A percentile compares a stretch with the other conserved stretches of the same genome.
phyloP scores from a whole-genome alignment of 1,284 basidiomycete genomes.

The Laetiporus sulphureus region DNA sequence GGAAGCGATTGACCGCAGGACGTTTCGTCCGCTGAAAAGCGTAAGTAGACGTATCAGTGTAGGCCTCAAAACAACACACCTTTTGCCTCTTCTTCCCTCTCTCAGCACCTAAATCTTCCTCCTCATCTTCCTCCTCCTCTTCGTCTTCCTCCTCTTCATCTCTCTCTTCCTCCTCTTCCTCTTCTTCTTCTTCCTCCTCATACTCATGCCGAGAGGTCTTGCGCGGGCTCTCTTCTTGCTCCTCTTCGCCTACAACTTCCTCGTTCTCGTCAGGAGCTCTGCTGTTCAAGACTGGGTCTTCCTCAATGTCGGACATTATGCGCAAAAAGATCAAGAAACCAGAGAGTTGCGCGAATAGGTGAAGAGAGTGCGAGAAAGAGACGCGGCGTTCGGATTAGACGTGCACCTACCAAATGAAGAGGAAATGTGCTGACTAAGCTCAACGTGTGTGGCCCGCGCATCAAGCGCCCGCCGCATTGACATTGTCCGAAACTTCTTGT shows the following conservation, averaged over 20 bases:
- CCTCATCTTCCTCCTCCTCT: constrained; percentile 33
- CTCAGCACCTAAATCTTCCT: constrained; percentile 32
- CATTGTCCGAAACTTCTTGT: too few relatives aligned
- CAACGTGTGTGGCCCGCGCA: too few relatives aligned
- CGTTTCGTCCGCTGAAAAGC: constrained; percentile 53
- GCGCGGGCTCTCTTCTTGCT: constrained; percentile 21
- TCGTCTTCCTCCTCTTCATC: constrained; percentile 44
- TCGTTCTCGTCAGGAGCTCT: constrained; percentile 25
- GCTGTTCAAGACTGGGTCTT: constrained; percentile 24
- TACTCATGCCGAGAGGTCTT: constrained; percentile 32
- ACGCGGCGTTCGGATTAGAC: too few relatives aligned
- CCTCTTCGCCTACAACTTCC: constrained; percentile 29
- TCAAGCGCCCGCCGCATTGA: too few relatives aligned
- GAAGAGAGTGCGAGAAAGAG: background rate
- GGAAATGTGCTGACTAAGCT: too few relatives aligned
- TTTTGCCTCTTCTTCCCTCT: constrained; percentile 50
- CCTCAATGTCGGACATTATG: constrained; percentile 53
- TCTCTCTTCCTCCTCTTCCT: constrained; percentile 44
- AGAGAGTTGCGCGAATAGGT: constrained; percentile 6
- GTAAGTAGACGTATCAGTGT: constrained; percentile 20
- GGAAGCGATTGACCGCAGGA: constrained; percentile 70
- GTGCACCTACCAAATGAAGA: too few relatives aligned
- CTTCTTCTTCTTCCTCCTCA: constrained; percentile 45
- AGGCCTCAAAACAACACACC: constrained; percentile 28
- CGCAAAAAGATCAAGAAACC: too few relatives aligned